phyloP scores from a whole-genome alignment of 164 flowering plant species.

The Cinnamomum chago region DNA sequence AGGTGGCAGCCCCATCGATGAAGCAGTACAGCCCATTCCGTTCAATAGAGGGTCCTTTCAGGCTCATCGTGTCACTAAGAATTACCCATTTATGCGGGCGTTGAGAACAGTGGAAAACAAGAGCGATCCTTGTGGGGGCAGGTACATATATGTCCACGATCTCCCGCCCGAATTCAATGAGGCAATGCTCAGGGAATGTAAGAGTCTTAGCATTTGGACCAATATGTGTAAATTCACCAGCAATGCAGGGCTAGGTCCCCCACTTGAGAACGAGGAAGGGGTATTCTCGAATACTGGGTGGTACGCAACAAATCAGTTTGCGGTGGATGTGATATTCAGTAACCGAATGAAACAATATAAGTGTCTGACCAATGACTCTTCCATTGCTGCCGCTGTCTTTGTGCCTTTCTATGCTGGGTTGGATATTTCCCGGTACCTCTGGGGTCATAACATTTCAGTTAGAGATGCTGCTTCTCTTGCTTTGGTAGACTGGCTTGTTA shows the following conservation, averaged over 20 bases:
- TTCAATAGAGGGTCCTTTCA: background rate
- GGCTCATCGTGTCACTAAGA: constrained; percentile 8
- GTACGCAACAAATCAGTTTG: constrained; percentile 91
- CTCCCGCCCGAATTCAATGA: constrained; percentile 82
- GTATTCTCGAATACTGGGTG: constrained; percentile 78
- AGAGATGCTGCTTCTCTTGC: constrained; percentile 83
- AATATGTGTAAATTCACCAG: constrained; percentile 83
- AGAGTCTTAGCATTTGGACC: constrained; percentile 71
- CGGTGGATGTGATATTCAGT: constrained; percentile 80
- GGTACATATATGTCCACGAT: constrained; percentile 85
- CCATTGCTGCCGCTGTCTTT: constrained; percentile 83
- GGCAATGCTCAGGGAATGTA: constrained; percentile 84
- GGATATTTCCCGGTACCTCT: constrained; percentile 75
- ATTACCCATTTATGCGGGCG: constrained; percentile 57
- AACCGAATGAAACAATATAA: constrained; percentile 93
- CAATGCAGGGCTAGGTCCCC: constrained; percentile 89
- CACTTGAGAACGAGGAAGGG: constrained; percentile 67
- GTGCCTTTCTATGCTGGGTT: constrained; percentile 96
- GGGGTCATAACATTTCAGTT: constrained; percentile 74
- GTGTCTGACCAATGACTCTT: constrained; percentile 80
- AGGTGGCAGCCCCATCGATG: constrained; percentile 23
- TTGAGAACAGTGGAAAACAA: constrained; percentile 67
- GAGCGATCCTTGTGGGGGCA: constrained; percentile 92
- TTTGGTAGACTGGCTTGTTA: constrained; percentile 71
- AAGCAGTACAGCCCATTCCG: constrained; percentile 19